Conservation (phyloP, 495 filamentous ascomycete species). For the Peziza echinospora region DNA sequence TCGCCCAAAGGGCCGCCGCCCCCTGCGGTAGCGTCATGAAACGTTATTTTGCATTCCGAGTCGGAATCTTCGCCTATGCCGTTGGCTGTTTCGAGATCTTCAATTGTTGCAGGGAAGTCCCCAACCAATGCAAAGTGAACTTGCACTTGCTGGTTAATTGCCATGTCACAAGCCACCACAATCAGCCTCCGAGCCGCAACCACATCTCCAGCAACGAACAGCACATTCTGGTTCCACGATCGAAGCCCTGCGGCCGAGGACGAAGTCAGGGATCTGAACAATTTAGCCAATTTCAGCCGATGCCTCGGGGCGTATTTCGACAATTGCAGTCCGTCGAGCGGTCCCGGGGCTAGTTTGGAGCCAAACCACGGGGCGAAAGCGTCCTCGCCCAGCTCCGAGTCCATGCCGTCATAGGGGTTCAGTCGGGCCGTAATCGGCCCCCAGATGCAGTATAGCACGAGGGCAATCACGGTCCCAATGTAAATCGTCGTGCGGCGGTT, state of each 20-base stretch:
- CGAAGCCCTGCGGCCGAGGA: conserved; percentile 5
- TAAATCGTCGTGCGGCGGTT: not conserved
- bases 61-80: conserved; percentile 21
- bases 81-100: conserved; percentile 31
- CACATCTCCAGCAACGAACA: conserved; percentile 33
- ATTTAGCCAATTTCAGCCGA: conserved; percentile 11
- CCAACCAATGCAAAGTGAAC: conserved; percentile 36
- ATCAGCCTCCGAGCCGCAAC: conserved; percentile 31
- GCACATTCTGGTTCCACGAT: conserved; percentile 22
- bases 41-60: conserved; percentile 25
- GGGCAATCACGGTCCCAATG: not conserved
- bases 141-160: conserved; percentile 22
- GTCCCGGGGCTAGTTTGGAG: not conserved
- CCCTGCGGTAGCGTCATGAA: conserved; percentile 26
- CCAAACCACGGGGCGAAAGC: not conserved
- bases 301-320: conserved; percentile 4
- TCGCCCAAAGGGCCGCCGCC: not conserved
- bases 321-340: not conserved
- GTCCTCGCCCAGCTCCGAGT: not conserved
- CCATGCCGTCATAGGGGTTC: not conserved
- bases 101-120: conserved; percentile 28
- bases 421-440: not conserved
- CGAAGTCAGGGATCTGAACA: conserved; percentile 7
- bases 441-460: not conserved
- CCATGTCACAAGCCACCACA: conserved; percentile 35